Percentiles rank a stretch among this genome's conserved stretches.
phyloP scores from a whole-genome alignment of 306 rosid species.

The Acmispon strigosus region DNA sequence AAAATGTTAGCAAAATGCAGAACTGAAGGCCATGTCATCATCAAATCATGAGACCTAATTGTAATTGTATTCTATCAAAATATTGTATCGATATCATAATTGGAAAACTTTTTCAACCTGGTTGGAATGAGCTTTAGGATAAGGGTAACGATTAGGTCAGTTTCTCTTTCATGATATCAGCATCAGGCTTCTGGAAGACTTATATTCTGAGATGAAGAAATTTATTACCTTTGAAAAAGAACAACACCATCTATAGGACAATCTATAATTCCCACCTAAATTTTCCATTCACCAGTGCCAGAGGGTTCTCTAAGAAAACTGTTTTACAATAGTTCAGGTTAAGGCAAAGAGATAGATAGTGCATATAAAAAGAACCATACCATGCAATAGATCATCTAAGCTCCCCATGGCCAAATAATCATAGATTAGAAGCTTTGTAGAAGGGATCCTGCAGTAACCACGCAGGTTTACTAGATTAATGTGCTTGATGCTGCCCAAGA shows the following conservation, averaged over 20 bases:
- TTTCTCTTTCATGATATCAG: neutral
- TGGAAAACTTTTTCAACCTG: no score
- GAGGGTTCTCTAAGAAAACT: neutral
- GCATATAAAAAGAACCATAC: conserved; percentile 28
- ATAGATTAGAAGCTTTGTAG: conserved; percentile 70
- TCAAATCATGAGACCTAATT: neutral
- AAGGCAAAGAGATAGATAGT: neutral
- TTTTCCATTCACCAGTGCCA: neutral
- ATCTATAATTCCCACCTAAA: neutral
- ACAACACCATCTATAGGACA: neutral
- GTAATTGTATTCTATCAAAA: no score
- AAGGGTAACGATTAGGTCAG: no score
- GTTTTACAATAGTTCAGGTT: neutral
- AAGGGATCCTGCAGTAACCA: conserved; percentile 83
- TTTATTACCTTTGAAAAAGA: no score
- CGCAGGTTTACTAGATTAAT: conserved; percentile 73
- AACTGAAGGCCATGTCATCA: neutral
- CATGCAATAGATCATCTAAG: conserved; percentile 76
- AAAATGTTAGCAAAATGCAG: neutral
- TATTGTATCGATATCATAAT: no score
- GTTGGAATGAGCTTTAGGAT: no score
- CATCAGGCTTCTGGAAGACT: neutral
- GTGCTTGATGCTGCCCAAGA: conserved; percentile 81
- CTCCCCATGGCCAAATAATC: conserved; percentile 71
- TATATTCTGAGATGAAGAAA: neutral